These are phyloP conservation scores for Collybia mongolica DNA, from an alignment of 768 basidiomycete species.

Conservation along the genomic window DNA sequence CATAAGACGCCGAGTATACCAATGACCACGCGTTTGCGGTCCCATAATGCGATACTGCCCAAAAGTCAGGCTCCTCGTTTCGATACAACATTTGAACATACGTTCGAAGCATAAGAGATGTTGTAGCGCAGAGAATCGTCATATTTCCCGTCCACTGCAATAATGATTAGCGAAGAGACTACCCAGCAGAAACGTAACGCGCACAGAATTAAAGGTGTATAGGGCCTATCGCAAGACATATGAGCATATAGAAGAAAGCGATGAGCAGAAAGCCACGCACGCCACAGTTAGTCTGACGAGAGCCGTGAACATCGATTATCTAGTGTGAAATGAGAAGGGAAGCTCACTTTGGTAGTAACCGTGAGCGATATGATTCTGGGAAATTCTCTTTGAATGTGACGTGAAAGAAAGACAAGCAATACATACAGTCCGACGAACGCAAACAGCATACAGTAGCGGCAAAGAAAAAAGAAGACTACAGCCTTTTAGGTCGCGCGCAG, in stretches of 20 bases:
- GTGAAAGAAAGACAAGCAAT: neutral
- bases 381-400: neutral
- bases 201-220: constrained; percentile 67
- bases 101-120: constrained; percentile 72
- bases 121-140: constrained; percentile 64
- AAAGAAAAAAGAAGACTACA: constrained; percentile 63
- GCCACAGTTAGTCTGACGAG: constrained; percentile 53
- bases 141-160: constrained; percentile 61
- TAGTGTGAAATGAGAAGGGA: neutral
- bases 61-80: constrained; percentile 6
- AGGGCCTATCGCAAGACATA: constrained; percentile 41
- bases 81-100: constrained; percentile 24
- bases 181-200: constrained; percentile 10
- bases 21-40: constrained; percentile 50
- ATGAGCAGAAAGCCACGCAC: constrained; percentile 31
- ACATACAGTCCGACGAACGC: constrained; percentile 64
- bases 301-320: constrained; percentile 9
- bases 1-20: constrained; percentile 52
- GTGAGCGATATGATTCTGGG: constrained; percentile 58
- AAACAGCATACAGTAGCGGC: constrained; percentile 70
- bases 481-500: constrained; percentile 3
- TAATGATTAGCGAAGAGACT: constrained; percentile 3
- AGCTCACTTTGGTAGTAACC: constrained; percentile 42
- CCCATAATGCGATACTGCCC: constrained; percentile 67
- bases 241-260: neutral